Base-by-base conservation (phyloP, 2,329 filamentous ascomycete species). In the Claviceps citrina region DNA sequence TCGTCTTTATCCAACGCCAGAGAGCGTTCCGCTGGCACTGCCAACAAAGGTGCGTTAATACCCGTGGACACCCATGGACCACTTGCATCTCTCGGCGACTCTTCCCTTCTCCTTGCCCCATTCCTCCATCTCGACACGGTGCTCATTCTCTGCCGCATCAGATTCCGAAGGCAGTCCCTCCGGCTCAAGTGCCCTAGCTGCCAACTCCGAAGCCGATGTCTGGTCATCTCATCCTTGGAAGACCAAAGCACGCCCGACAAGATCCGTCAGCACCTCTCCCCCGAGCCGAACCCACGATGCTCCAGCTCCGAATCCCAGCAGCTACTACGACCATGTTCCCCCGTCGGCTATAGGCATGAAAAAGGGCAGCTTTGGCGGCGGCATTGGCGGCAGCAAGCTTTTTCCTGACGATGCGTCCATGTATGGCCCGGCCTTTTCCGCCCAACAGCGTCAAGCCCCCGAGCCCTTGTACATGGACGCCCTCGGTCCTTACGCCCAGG, bases 171-270 rank as follows among this genome's bases (percentile, higher is more conserved):
- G 54, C 22, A 49, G 52, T 40, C 74, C 78, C 51, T 77, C 75
- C 3, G 81, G 81, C 36, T 84, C 81, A 5, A 70, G 76, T 44
- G 81, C 79, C 43, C 65, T 86, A 30, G 68, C 82, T 44, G 68
- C 74, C 33, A 73, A 76, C 31, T 82, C 81, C 8, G 78, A 84
- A 51, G 72, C 73, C 15, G 78, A 83, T 48, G 64, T 68, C 35
- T 83, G 78, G 76, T 32, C 27, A 44, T 61, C 65, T 46, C 62
- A 67, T 28, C 69, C 72, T 13, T 85, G 81, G 81, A 71, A 69
- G 46, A 60, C 65, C 19, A 71, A 75, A 34, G 59, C 75, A 34
- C 59, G 51, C 24, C 43, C 50, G 37, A 42, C 54, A 30, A 57
- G 55, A 47, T 67, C 68, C 27, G 67, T 66, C 42, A 73, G 64